phyloP scores from a whole-genome alignment of 805 yeast genomes.

The Kregervanrija fluxuum region DNA sequence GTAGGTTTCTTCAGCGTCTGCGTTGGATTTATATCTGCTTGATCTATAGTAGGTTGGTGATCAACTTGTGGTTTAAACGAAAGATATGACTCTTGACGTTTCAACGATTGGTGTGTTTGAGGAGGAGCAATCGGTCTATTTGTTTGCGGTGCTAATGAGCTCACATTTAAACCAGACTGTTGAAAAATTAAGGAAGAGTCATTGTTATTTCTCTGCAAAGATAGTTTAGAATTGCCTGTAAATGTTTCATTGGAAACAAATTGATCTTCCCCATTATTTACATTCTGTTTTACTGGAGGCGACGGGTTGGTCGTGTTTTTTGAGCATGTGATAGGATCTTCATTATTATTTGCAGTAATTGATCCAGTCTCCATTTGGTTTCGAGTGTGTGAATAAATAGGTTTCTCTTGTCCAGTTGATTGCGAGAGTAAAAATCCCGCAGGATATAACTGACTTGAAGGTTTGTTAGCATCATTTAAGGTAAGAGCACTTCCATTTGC shows the following conservation, averaged over 20 bases:
- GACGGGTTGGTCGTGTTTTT: too few species aligned
- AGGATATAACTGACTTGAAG: too few species aligned
- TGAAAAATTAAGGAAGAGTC: constrained; percentile 19
- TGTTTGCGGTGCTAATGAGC: constrained; percentile 4
- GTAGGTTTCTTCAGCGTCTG: not conserved
- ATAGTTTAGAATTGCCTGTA: too few species aligned
- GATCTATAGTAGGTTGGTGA: too few species aligned
- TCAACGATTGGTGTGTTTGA: constrained; percentile 9
- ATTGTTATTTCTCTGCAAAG: not conserved
- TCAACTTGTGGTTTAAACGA: constrained; percentile 7
- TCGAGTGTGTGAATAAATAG: constrained; percentile 7
- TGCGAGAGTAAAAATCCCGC: constrained; percentile 32
- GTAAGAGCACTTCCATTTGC: too few species aligned
- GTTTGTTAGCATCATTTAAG: too few species aligned
- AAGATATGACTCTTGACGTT: constrained; percentile 16
- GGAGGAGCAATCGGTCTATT: not conserved
- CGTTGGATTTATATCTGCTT: constrained; percentile 2
- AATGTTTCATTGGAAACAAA: too few species aligned
- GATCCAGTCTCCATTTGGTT: too few species aligned
- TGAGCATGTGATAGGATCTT: too few species aligned
- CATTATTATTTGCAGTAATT: too few species aligned
- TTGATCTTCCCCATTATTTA: too few species aligned
- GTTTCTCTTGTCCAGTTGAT: constrained; percentile 44
- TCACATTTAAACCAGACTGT: constrained; percentile 16
- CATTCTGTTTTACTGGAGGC: too few species aligned